Conservation (phyloP, 2,329 filamentous ascomycete genomes). For the Verticillium zaregamsianum region DNA sequence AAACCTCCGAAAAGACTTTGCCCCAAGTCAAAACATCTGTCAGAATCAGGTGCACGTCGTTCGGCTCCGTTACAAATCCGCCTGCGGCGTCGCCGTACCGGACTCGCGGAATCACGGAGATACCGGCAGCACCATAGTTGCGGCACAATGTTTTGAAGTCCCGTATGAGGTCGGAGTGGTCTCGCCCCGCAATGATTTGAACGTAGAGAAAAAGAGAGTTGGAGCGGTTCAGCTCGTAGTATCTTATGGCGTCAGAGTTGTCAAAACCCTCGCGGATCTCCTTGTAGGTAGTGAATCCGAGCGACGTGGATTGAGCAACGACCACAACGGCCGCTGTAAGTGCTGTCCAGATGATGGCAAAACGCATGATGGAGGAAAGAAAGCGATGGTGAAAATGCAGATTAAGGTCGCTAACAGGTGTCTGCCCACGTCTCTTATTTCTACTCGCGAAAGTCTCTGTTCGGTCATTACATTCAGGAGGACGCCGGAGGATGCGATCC, state of each 20-base stretch:
- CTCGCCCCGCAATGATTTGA: constrained; percentile 11
- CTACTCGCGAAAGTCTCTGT: not conserved
- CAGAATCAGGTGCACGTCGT: constrained; percentile 5
- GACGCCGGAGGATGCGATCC: not conserved
- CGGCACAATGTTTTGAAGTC: constrained; percentile 10
- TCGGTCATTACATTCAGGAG: not conserved
- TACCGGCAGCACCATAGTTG: constrained; percentile 9
- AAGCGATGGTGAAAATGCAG: too few relatives aligned
- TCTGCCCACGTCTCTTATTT: not conserved
- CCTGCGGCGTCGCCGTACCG: constrained; percentile 10
- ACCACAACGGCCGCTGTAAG: not conserved
- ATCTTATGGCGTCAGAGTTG: constrained; percentile 7
- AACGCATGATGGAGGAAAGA: not conserved
- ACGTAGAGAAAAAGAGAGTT: constrained; percentile 13
- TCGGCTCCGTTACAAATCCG: constrained; percentile 4
- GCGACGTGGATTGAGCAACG: not conserved
- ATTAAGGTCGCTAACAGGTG: too few relatives aligned
- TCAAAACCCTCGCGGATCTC: constrained; percentile 10
- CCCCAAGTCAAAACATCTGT: constrained; percentile 7
- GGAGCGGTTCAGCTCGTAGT: constrained; percentile 7
- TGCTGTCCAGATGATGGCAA: not conserved
- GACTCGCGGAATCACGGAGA: constrained; percentile 11
- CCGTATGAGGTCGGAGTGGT: constrained; percentile 7
- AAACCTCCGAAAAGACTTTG: constrained; percentile 6
- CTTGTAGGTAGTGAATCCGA: constrained; percentile 13